These are phyloP conservation scores for Flueggea neowawraea DNA, from an alignment of 441 rosid species.

Conservation along the genomic window DNA sequence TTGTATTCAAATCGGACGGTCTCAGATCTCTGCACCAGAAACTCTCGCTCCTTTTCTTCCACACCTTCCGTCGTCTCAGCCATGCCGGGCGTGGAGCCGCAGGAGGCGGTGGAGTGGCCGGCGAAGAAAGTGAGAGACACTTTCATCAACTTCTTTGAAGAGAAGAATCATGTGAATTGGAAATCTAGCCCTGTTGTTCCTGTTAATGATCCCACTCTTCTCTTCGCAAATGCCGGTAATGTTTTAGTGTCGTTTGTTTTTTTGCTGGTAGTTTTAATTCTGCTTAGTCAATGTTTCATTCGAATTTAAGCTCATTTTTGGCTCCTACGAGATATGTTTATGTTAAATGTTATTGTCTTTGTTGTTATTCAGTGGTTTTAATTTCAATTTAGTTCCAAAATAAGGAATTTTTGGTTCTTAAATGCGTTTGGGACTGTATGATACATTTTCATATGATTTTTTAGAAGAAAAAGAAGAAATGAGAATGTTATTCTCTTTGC, in stretches of 20 bases:
- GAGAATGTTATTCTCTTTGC: too few relatives aligned
- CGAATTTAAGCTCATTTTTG: too few relatives aligned
- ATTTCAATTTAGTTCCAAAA: too few relatives aligned
- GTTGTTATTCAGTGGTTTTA: too few relatives aligned
- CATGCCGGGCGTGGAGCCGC: conserved; percentile 55
- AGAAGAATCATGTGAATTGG: conserved; percentile 71
- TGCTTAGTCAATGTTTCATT: too few relatives aligned
- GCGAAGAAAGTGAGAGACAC: conserved; percentile 80
- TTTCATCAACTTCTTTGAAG: conserved; percentile 61
- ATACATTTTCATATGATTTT: too few relatives aligned
- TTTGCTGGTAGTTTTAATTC: neutral
- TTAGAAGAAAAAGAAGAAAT: too few relatives aligned
- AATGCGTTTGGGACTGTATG: too few relatives aligned
- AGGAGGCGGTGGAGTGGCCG: conserved; percentile 57
- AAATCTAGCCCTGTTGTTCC: conserved; percentile 96
- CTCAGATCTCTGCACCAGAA: neutral
- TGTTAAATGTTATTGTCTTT: too few relatives aligned
- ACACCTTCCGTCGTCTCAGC: conserved; percentile 13
- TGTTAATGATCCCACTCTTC: conserved; percentile 81
- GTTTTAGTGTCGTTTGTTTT: neutral
- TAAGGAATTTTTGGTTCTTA: too few relatives aligned
- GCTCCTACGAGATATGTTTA: too few relatives aligned
- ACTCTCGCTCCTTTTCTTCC: conserved; percentile 10
- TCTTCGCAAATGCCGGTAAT: conserved; percentile 90
- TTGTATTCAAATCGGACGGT: conserved; percentile 5